Base-by-base conservation (phyloP, 768 basidiomycete species). In the Kwoniella dendrophila region DNA sequence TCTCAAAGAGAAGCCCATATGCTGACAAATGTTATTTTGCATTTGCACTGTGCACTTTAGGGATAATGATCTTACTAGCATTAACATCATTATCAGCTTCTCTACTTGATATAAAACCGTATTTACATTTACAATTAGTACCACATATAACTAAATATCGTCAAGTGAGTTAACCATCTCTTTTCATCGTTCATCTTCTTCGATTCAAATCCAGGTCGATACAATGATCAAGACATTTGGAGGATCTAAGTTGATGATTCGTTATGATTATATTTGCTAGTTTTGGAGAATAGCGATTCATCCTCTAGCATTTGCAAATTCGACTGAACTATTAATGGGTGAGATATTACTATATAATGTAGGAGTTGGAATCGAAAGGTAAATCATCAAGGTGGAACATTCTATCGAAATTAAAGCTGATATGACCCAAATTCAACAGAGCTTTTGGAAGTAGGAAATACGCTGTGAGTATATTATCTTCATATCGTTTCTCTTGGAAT, bases 61-160 rank as follows among this genome's bases (percentile, higher is more conserved):
- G 88, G 30, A 80, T 92, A 61, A 92, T 95, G 86, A 80, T 91
- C 59, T 81, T 82, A 51, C 81, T 85, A 45, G 91, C 86, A 30
- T 61, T 90, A 45, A 83, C 86, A 2, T 90, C 93, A n/a, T 82
- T 93, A 56, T 73, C 86, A 5, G 86, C 83, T 45, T 88, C 90
- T 0, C 75, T 95, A 32, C 88, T 93, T 72, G 92, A 93, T 70
- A 81, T 90, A 68, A 95, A 94, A 76, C 88, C 92, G 71, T 90
- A 92, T 76, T 84, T 92, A 62, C 90, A 93, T 76, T 82, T 96
- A 2, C 92, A 92, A 87, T 84, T 94, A 40, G 85, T 90, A 20
- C 93, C 92, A 1, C 92, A 96, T 75, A 83, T 96, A 49, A 91
- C 90, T n/a, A 86, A 85, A 55, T 85, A 94, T 76, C 89, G 90